These are phyloP conservation scores for Leccinum variicolor DNA, from an alignment of 768 basidiomycete species.

Conservation along the genomic window DNA sequence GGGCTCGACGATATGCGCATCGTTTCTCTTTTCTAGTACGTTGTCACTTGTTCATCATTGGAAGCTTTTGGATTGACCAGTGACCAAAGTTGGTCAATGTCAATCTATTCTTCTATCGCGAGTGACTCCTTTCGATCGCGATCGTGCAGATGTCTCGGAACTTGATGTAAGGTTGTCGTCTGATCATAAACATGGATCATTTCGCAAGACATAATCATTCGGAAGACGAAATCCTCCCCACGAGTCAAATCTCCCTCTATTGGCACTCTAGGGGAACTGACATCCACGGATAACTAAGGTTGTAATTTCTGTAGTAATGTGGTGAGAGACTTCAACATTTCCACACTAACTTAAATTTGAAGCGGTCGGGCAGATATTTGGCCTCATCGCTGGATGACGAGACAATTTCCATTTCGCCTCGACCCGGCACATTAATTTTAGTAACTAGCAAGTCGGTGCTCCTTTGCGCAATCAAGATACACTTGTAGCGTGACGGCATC, in stretches of 20 bases:
- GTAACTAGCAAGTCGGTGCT: conserved; percentile 59
- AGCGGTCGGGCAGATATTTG: conserved; percentile 94
- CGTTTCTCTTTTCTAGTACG: conserved; percentile 3
- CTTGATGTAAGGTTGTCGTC: conserved; percentile 18
- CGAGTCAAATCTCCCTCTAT: conserved; percentile 7
- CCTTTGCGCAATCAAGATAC: conserved; percentile 81
- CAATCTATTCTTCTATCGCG: conserved; percentile 17
- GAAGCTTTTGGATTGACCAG: neutral
- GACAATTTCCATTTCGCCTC: neutral
- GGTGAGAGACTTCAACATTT: neutral
- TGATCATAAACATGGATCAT: conserved; percentile 23
- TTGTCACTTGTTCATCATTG: neutral
- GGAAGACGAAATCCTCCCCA: conserved; percentile 8
- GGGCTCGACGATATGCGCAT: conserved; percentile 2
- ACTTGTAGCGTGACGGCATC: conserved; percentile 95
- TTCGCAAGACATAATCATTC: conserved; percentile 5
- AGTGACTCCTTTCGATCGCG: conserved; percentile 1
- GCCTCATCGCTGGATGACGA: conserved; percentile 56
- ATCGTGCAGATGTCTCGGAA: neutral
- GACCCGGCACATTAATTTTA: neutral
- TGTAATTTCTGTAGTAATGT: neutral
- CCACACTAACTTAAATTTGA: neutral
- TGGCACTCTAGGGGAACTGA: neutral
- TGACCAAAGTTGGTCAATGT: conserved; percentile 12
- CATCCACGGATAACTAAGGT: neutral